Percentiles rank a stretch among this genome's conserved stretches.
Evolutionary conservation across 495 filamentous ascomycete genomes (phyloP).

Genomic region (Annulohypoxylon nitens): DNA sequence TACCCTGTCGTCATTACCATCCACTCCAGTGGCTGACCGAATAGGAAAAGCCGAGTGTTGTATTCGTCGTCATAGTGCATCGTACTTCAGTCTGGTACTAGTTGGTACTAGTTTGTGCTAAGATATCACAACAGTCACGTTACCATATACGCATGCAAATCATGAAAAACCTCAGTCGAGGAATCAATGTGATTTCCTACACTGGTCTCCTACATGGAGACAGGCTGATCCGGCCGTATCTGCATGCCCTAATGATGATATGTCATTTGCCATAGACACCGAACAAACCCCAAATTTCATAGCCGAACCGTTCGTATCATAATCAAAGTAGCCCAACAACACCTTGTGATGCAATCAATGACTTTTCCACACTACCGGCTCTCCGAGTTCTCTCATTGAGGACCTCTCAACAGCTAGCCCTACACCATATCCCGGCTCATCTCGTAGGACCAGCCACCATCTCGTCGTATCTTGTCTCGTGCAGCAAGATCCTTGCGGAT

Average conservation of each 20-base stretch:
- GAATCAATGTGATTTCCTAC: constrained; percentile 29
- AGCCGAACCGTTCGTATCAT: constrained; percentile 28
- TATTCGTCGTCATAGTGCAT: constrained; percentile 41
- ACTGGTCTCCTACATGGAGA: neutral
- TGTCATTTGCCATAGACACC: constrained; percentile 32
- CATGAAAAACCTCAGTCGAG: constrained; percentile 26
- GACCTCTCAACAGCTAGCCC: neutral
- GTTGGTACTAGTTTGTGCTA: neutral
- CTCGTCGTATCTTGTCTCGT: constrained; percentile 80
- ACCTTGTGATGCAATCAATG: constrained; percentile 43
- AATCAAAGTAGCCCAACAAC: constrained; percentile 36
- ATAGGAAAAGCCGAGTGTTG: constrained; percentile 14
- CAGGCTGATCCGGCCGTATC: constrained; percentile 20
- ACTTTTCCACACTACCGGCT: neutral
- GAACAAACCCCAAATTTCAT: constrained; percentile 12
- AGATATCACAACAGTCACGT: constrained; percentile 1
- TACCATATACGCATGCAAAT: constrained; percentile 1
- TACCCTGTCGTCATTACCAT: constrained; percentile 14
- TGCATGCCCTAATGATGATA: constrained; percentile 23
- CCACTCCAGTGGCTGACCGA: constrained; percentile 5
- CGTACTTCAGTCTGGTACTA: neutral
- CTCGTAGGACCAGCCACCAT: constrained; percentile 88
- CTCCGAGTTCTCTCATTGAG: neutral
- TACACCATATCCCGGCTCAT: constrained; percentile 59
- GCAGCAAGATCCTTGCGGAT: constrained; percentile 83